Percentiles rank a stretch among this genome's conserved stretches.
Conservation (phyloP, 2,329 filamentous ascomycete species). For the Ceratocystis colombiana region DNA sequence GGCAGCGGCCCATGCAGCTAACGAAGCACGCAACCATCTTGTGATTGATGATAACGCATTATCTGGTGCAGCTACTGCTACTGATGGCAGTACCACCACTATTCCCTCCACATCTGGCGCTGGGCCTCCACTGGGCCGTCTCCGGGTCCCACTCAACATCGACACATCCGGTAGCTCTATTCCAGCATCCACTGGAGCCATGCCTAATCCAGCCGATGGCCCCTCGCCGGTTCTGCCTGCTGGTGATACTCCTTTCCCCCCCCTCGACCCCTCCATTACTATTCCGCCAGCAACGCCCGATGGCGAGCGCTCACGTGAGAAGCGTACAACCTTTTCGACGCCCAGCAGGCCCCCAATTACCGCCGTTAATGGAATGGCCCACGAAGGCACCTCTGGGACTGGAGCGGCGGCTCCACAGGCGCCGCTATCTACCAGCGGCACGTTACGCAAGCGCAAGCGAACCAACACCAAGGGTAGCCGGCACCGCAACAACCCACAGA, state of each 20-base stretch:
- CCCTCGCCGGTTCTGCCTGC: slow-evolving; percentile 37
- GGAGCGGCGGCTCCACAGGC: slow-evolving; percentile 2
- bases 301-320: slow-evolving; percentile 32
- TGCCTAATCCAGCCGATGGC: slow-evolving; percentile 30
- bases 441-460: slow-evolving; percentile 51
- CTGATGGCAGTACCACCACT: slow-evolving; percentile 1
- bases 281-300: slow-evolving; percentile 22
- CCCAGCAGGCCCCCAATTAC: slow-evolving; percentile 40
- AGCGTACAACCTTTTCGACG: slow-evolving; percentile 48
- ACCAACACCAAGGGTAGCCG: slow-evolving; percentile 60
- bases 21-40: slow-evolving; percentile 30
- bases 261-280: slow-evolving; percentile 35
- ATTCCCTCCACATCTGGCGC: slow-evolving; percentile 11
- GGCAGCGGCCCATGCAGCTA: slow-evolving; percentile 28
- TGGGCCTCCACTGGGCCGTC: not conserved
- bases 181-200: not conserved
- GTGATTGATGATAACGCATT: slow-evolving; percentile 16
- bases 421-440: slow-evolving; percentile 34
- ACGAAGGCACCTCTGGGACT: slow-evolving; percentile 1
- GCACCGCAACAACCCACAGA: slow-evolving; percentile 43
- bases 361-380: not conserved
- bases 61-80: not conserved
- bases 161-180: slow-evolving; percentile 28
- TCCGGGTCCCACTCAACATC: slow-evolving; percentile 27
- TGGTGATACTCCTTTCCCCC: slow-evolving; percentile 40